Evolutionary conservation across 176 grass and related monocot genomes (phyloP), one percentile per base, ranked within the genome.

Genomic region (Oryza rufipogon): DNA sequence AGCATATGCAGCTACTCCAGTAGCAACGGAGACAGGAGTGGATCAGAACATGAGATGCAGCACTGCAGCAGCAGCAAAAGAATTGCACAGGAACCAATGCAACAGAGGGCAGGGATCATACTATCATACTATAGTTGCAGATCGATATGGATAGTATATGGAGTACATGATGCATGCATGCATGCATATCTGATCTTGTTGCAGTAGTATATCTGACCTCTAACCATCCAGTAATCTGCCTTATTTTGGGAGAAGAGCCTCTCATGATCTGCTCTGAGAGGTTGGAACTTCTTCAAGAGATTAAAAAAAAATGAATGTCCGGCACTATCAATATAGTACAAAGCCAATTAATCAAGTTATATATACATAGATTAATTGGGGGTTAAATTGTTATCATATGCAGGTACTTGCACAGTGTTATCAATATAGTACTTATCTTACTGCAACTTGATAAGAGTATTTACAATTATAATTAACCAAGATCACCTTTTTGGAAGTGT

Each of bases 11-110:
- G 76, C 69, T 44, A 25, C 25, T 25, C 25, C 25, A 0, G 7
- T 44, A 1, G 7, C 7, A 80, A 64, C 44, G 49, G 65, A 89
- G 79, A 65, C 51, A 73, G 38, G 60, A 80, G 32, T 15, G 41
- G 48, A 61, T 60, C 68, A 89, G 81, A 48, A 80, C 71, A 83
- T 87, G 74, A 90, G 79, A 68, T 83, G 77, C 71, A 56, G 51
- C 74, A 85, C 45, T 32, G 48, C 41, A 61, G 41, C 47, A 61
- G 41, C 47, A 74, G 49, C 63, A 22, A 83, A 70, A 69, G 75
- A 87, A 90, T 64, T 83, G 74, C 88, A 90, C 84, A 74, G 42
- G 30, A 87, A 83, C 80, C 84, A 87, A 90, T 66, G 15, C 70
- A 85, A 75, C 69, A 80, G 51, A 13, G 17, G 82, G 20, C 15